Base-by-base conservation (phyloP, 495 filamentous ascomycete species). In the Neurospora sp. region DNA sequence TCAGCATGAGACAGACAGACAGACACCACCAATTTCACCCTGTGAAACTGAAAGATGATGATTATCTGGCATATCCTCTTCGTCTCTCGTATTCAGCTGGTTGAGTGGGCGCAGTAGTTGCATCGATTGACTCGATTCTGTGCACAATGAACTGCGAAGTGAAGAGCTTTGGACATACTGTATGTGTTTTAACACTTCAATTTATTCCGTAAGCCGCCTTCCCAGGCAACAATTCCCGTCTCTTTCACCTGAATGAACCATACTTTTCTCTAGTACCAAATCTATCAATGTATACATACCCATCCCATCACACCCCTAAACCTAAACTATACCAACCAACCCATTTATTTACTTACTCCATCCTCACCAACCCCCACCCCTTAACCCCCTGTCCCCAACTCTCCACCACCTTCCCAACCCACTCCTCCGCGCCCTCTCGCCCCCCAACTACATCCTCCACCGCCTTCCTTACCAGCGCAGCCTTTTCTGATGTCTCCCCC, bases 351-450 rank as follows among this genome's bases (percentile, higher is more conserved):
- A 31, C 27, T 5, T 65, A 82, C 74, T 82, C 77, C 76, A 75
- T 76, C 76, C 72, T 74, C 0, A 80, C 77, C 72, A 76, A 74
- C 39, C 76, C 75, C 81, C 83, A 83, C n/a, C 84, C 84, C 74
- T 79, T 81, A 5, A 83, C 79, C 11, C 75, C 76, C 39, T 83
- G 83, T 65, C 80, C 65, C 84, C 83, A 85, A 69, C 83, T 83
- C 69, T 83, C 82, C 69, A 82, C 74, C 73, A 85, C 73, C 72
- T 76, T 73, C 2, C 81, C 80, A 38, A 78, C 82, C 82, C 82
- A 84, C 40, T 81, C 80, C 75, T 86, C 82, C 42, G 80, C 77
- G 4, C 35, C 74, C 1, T 74, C 70, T 69, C 78, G 73, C 6
- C 78, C 76, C 10, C 73, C 74, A 3, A 83, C 75, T 7, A 78